These are phyloP conservation scores for Fusarium subtropicale DNA, from an alignment of 2,329 filamentous ascomycete genomes.

Conservation along the genomic window DNA sequence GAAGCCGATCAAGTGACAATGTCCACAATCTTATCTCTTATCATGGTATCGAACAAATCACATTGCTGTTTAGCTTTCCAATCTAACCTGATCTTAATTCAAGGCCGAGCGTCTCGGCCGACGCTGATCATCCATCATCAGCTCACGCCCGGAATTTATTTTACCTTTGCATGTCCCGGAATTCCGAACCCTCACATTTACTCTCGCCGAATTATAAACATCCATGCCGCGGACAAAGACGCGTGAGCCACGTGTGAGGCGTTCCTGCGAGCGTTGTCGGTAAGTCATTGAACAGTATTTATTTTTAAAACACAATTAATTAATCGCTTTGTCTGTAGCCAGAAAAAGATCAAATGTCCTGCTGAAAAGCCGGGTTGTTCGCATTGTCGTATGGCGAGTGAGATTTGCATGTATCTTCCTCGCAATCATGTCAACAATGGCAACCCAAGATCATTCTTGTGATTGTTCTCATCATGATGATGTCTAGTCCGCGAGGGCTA, in stretches of 20 bases:
- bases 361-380: slow-evolving; percentile 43
- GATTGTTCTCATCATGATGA: accelerated
- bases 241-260: slow-evolving; percentile 34
- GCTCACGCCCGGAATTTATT: slow-evolving; percentile 6
- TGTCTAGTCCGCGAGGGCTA: background rate
- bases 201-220: no score
- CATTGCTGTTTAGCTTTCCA: accelerated
- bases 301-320: background rate
- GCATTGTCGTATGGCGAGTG: slow-evolving; percentile 35
- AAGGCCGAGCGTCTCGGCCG: background rate
- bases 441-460: slow-evolving; percentile 4
- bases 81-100: background rate
- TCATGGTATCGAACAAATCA: slow-evolving; percentile 5
- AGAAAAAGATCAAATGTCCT: slow-evolving; percentile 45
- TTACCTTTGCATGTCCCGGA: slow-evolving; percentile 1
- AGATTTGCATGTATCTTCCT: slow-evolving; percentile 40
- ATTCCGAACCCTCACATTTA: slow-evolving; percentile 1
- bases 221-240: slow-evolving; percentile 17
- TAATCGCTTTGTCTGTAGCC: background rate
- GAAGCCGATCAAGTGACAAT: slow-evolving; percentile 28
- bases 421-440: slow-evolving; percentile 12
- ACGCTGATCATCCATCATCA: background rate
- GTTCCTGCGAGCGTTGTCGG: slow-evolving; percentile 43
- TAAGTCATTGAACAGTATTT: background rate
- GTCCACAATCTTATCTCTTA: slow-evolving; percentile 9